phyloP scores from a whole-genome alignment of 176 grass and related monocot species.

The Typha latifolia region DNA sequence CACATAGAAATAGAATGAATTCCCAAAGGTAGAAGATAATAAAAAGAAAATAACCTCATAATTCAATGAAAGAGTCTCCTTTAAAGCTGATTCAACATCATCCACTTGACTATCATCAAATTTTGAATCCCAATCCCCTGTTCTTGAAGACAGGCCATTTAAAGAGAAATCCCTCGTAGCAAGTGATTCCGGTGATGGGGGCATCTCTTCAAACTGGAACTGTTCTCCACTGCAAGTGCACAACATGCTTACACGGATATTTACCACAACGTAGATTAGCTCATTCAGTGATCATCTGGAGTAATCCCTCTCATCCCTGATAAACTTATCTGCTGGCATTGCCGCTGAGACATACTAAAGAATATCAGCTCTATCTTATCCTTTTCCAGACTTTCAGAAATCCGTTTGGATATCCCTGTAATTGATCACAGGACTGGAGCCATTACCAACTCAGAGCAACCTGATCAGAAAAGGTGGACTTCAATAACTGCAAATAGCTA shows the following conservation, averaged over 20 bases:
- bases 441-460: too few species aligned
- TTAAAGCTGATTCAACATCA: conserved; percentile 86
- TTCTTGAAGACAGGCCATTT: conserved; percentile 54
- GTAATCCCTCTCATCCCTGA: too few species aligned
- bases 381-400: too few species aligned
- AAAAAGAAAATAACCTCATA: conserved; percentile 57
- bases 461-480: too few species aligned
- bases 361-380: too few species aligned
- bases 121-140: conserved; percentile 47
- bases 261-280: neutral
- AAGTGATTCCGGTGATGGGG: conserved; percentile 77
- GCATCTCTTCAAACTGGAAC: conserved; percentile 83
- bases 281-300: neutral
- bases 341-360: too few species aligned
- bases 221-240: conserved; percentile 85
- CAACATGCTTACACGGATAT: conserved; percentile 52
- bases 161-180: conserved; percentile 82
- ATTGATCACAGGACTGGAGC: too few species aligned
- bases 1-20: neutral
- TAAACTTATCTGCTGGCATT: too few species aligned
- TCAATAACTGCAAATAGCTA: too few species aligned
- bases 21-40: neutral
- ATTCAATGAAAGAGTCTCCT: conserved; percentile 92
- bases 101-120: conserved; percentile 78
- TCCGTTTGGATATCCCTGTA: too few species aligned